Percentiles rank a stretch among this genome's conserved stretches.
These are phyloP conservation scores for Cydonia oblonga DNA, from an alignment of 331 rosid genomes.

Conservation along the genomic window DNA sequence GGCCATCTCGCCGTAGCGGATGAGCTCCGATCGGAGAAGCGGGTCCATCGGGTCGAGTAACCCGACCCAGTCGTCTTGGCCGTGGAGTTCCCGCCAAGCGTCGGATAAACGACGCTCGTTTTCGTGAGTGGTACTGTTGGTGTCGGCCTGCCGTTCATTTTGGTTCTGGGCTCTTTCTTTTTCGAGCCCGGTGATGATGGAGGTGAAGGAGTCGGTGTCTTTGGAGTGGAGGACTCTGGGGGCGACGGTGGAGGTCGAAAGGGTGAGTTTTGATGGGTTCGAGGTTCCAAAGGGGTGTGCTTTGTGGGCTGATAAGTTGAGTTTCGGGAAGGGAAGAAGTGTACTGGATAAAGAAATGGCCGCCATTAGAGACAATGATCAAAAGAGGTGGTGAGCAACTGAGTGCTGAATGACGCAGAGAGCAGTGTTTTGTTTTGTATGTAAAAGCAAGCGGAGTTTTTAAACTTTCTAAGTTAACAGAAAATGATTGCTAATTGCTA, in stretches of 20 bases:
- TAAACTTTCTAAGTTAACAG: no score
- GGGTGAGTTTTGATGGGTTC: not conserved
- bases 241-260: not conserved
- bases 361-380: constrained; percentile 31
- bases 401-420: not conserved
- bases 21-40: constrained; percentile 44
- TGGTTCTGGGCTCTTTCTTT: not conserved
- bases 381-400: not conserved
- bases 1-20: constrained; percentile 87
- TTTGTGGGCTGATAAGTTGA: not conserved
- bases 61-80: constrained; percentile 62
- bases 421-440: not conserved
- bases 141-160: not conserved
- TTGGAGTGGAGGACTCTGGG: not conserved
- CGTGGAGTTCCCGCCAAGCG: constrained; percentile 66
- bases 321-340: constrained; percentile 15
- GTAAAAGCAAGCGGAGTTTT: not conserved
- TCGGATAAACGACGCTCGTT: constrained; percentile 19
- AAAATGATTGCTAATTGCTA: no score
- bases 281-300: not conserved
- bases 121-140: not conserved
- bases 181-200: constrained; percentile 18
- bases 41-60: constrained; percentile 63
- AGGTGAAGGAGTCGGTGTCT: constrained; percentile 9
- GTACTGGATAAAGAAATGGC: constrained; percentile 32